Base-by-base conservation (phyloP, 2,329 filamentous ascomycete genomes). In the Epicoccum nigrum region DNA sequence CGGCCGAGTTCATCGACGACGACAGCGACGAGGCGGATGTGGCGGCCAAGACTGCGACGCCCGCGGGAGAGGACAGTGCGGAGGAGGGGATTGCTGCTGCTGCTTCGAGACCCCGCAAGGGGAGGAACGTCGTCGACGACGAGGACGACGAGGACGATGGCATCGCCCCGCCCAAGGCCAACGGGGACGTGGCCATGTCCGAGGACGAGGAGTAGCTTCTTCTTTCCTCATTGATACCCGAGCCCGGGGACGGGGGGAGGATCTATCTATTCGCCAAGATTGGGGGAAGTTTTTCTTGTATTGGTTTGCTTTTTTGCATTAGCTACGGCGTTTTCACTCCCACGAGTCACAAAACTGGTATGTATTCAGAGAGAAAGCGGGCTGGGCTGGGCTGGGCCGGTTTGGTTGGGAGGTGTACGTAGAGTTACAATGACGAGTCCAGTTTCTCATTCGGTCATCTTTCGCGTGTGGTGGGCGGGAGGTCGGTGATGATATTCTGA, bases 1-100 rank as follows among this genome's bases (percentile, higher is more conserved):
- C 88, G 42, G 86, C 83, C 1, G 92, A 96, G 74, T 84, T 92
- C 56, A 86, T 96, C 21, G 87, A 90, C 35, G 89, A 93, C 56
- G 65, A 60, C 44, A 68, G 72, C 17, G 63, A 56, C n/a, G 64
- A 69, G n/a, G 60, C 58, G 1, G 64, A 60, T n/a, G 58, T 55
- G 13, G 51, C 46, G n/a, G 60, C 55, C 5, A 55, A 60, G 37
- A 54, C 33, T 0, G 55, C 28, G 1, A 50, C 38, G 32, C 30
- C 38, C 17, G 54, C 21, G 2, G 53, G 31, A 6, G 39, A 52
- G n/a, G 58, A 57, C 30, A 65, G 60, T 23, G 69, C 58, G 7
- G 67, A 64, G 30, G 67, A 67, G 15, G 63, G 47, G 5, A 8
- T 4, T 11, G 59, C 58, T 12, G 52, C 62, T 13, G 63, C 62